Base-by-base conservation (phyloP, 2,329 filamentous ascomycete genomes). In the Aspergillus unguis region DNA sequence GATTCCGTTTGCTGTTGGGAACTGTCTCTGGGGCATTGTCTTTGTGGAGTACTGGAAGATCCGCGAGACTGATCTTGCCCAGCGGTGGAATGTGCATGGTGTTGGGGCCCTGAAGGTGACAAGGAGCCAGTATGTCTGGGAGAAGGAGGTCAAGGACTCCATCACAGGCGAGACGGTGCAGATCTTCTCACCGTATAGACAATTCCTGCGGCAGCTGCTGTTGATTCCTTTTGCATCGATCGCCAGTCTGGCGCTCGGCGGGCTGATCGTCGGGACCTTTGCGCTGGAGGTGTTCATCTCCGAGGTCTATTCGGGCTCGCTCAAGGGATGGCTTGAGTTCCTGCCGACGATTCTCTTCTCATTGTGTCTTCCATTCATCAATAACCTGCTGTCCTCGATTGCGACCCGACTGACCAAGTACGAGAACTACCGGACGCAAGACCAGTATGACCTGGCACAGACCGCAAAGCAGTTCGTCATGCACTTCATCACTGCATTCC, bases 21-120 rank as follows among this genome's bases (percentile, higher is more conserved):
- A 86, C 66, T 87, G 85, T 32, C 75, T 96, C n/a, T 96, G 92
- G 90, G 87, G 87, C 52, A 85, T 94, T 2, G 76, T 92, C 44
- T 96, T 96, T 66, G 87, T 95, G 52, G 92, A 97, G 68, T 96
- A 88, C 71, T 97, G 92, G 92, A 96, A 95, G 75, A 87, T 92
- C 63, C 90, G 95, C 69, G 90, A 97, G 71, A 78, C 85, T 1
- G 92, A 97, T 65, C 78, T 97, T 6, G 86, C 87, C 6, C 84
- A 96, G 11, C 84, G 90, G 62, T 97, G 92, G 92, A 88, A 88
- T 10, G 91, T 96, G 3, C 85, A 88, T 46, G 88, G 88, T 5
- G 91, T 95, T 1, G 92, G 88, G 3, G 81, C 78, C 45, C 90
- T 96, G 48, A 89, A 96, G 64, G 83, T 83, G 40, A 87, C 86